These are phyloP conservation scores for Echeveria elegans DNA, from an alignment of 164 flowering plant species.

Conservation along the genomic window DNA sequence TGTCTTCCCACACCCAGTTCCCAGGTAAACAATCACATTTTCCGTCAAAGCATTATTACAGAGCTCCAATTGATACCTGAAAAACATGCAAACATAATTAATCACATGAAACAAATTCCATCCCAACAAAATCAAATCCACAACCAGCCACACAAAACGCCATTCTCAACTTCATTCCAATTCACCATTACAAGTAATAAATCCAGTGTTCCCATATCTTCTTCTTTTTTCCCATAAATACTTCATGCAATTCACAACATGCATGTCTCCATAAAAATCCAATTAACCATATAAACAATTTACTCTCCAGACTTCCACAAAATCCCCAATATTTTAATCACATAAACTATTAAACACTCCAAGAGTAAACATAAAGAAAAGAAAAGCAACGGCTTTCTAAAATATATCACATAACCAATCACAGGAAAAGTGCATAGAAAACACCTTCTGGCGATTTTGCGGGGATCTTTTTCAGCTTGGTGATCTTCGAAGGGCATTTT, in stretches of 20 bases:
- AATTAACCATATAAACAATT: neutral
- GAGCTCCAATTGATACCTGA: slow-evolving; percentile 75
- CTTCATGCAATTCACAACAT: neutral
- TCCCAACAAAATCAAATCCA: too few species aligned
- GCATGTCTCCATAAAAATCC: neutral
- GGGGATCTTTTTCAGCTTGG: neutral
- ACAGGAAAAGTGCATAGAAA: too few species aligned
- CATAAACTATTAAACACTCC: neutral
- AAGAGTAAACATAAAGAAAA: neutral
- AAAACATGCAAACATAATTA: neutral
- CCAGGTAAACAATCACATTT: slow-evolving; percentile 77
- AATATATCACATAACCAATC: too few species aligned
- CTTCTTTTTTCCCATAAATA: too few species aligned
- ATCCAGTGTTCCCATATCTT: neutral
- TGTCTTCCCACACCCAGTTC: slow-evolving; percentile 94
- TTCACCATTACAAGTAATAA: neutral
- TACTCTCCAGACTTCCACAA: neutral
- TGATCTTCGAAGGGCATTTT: neutral
- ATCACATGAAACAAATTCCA: too few species aligned
- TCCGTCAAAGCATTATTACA: slow-evolving; percentile 71
- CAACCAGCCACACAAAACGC: too few species aligned
- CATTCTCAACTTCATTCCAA: too few species aligned
- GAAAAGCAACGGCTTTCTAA: neutral
- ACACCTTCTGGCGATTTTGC: neutral
- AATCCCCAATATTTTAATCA: neutral